phyloP scores from a whole-genome alignment of 371 early-diverging fungal genomes.

The Coemansia sp. region DNA sequence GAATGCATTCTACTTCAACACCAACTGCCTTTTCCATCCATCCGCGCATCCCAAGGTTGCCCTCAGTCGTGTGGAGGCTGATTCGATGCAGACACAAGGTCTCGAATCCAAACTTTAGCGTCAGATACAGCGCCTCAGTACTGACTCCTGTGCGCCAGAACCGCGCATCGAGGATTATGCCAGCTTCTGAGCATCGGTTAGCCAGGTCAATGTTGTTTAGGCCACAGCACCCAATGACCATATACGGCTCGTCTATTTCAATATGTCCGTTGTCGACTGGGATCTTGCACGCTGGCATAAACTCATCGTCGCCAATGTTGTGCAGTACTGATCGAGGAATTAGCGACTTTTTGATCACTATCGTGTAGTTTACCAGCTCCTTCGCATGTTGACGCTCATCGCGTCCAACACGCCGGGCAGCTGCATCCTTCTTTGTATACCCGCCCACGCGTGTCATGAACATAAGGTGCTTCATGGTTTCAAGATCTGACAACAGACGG shows the following conservation, averaged over 20 bases:
- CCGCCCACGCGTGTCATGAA: slow-evolving; percentile 43
- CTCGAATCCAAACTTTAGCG: slow-evolving; percentile 41
- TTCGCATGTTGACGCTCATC: slow-evolving; percentile 20
- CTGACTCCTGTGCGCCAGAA: slow-evolving; percentile 45
- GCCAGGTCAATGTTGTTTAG: slow-evolving; percentile 26
- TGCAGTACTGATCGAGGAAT: slow-evolving; percentile 12
- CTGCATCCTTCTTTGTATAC: slow-evolving; percentile 16
- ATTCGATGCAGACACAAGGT: slow-evolving; percentile 39
- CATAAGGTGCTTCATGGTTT: slow-evolving; percentile 37
- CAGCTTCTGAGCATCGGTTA: slow-evolving; percentile 34
- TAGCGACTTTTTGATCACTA: slow-evolving; percentile 28
- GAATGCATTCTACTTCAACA: slow-evolving; percentile 30
- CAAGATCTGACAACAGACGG: slow-evolving; percentile 29
- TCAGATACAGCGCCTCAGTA: slow-evolving; percentile 36
- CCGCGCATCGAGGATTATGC: slow-evolving; percentile 47
- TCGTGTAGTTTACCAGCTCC: slow-evolving; percentile 27
- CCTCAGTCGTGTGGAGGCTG: slow-evolving; percentile 32
- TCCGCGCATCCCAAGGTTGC: slow-evolving; percentile 48
- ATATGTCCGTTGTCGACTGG: slow-evolving; percentile 27
- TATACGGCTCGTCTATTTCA: slow-evolving; percentile 33
- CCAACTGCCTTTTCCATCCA: slow-evolving; percentile 47
- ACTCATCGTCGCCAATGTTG: slow-evolving; percentile 19
- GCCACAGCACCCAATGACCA: slow-evolving; percentile 46
- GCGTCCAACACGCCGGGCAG: slow-evolving; percentile 19
- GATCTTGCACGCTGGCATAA: slow-evolving; percentile 21